Evolutionary conservation across 2,329 filamentous ascomycete species (phyloP).

Genomic region (Aurifilum marmelostoma): DNA sequence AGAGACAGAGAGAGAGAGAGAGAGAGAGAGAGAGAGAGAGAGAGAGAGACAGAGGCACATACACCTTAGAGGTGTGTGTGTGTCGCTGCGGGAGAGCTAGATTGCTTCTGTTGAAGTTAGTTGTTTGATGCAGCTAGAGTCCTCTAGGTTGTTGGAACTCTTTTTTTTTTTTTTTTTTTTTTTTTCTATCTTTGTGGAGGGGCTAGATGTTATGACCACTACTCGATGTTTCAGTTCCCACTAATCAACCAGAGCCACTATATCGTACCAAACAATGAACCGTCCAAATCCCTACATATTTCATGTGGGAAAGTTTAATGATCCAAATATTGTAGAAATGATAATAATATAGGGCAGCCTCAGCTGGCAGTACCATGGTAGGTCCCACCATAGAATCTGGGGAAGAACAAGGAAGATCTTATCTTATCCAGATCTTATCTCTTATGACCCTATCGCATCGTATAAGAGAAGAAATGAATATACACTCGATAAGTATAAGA

Average conservation of each 20-base stretch:
- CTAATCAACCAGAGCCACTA: neutral
- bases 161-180: too few species aligned
- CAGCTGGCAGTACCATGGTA: neutral
- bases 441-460: neutral
- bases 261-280: neutral
- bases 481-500: neutral
- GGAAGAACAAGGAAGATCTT: neutral
- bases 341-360: neutral
- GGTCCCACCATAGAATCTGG: neutral
- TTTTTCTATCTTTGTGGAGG: too few species aligned
- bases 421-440: constrained; percentile 6
- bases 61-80: too few species aligned
- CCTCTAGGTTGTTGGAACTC: neutral
- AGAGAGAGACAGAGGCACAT: too few species aligned
- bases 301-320: neutral
- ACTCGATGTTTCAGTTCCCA: neutral
- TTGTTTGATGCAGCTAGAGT: neutral
- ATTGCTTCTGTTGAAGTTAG: neutral
- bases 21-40: too few species aligned
- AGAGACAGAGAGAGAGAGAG: too few species aligned
- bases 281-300: neutral
- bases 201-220: neutral
- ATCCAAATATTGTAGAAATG: neutral
- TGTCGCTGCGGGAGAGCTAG: neutral
- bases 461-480: neutral